Evolutionary conservation across 2,329 filamentous ascomycete species (phyloP), one percentile per base, ranked within the genome.

Genomic region (Leptographium wingfieldii): DNA sequence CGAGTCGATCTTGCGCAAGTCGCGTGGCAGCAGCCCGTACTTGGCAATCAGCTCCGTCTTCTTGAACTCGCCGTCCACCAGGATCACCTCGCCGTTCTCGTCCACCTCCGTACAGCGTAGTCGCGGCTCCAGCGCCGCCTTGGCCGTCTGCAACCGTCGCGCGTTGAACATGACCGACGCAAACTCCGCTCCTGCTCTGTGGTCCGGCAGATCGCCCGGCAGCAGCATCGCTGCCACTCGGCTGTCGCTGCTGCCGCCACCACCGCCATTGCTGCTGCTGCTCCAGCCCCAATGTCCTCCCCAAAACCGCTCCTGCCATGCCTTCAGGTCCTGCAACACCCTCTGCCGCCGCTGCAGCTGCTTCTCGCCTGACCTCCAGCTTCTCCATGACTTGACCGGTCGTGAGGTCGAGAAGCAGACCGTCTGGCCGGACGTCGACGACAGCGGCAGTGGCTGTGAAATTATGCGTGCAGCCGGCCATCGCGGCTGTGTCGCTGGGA

Each of bases 41-140:
- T 94, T 96, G 58, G 92, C 91, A 72, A 96, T 97, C 55, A 99
- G 78, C 75, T 99, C 94, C 68, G 85, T 94, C 79, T 99, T 99
- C 75, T 94, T 95, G 73, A 96, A 97, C 72, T 97, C 94, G 61
- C 91, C 90, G 69, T 95, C 95, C 25, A 95, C 88, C 61, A 97
- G 77, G 25, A 92, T 95, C 31, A 96, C 91, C 67, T 95, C 88
- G 49, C 94, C 94, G 68, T 89, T 84, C 71, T 92, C 90, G 68
- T 97, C 91, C 62, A 97, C 89, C 72, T 99, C 94, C 1, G 94
- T 99, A 70, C 94, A 99, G 59, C 94, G 82, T 65, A 99, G 77
- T 62, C 90, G 86, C 35, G 92, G 83, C 71, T 96, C 91, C 60
- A 92, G 86, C 31, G 87, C 85, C 3, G 89, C 87, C 73, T 92